Evolutionary conservation across 139 green algal genomes (phyloP).

Genomic region (Auxenochlorella protothecoides): DNA sequence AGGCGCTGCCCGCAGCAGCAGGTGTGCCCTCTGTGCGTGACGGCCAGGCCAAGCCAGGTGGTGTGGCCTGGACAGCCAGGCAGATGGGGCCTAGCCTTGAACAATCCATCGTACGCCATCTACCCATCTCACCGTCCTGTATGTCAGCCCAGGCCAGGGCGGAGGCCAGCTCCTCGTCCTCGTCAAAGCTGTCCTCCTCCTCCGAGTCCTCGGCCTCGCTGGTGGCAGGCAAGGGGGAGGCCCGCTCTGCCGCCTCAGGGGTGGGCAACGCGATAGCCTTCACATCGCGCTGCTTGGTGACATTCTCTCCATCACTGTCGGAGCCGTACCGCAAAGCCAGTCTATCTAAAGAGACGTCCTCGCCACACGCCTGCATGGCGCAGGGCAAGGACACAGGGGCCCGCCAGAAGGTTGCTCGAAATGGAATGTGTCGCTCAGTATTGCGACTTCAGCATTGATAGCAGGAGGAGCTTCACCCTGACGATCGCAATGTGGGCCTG

Average conservation of each 20-base stretch:
- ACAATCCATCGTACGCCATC: no score
- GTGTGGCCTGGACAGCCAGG: background rate
- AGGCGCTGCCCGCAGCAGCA: no score
- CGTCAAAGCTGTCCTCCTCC: conserved; percentile 28
- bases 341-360: conserved; percentile 4
- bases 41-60: background rate
- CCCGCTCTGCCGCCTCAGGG: background rate
- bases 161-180: conserved; percentile 42
- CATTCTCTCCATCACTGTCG: conserved; percentile 11
- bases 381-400: no score
- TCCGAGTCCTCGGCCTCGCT: conserved; percentile 17
- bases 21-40: no score
- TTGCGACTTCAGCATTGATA: no score
- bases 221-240: background rate
- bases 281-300: background rate
- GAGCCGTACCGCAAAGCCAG: conserved; percentile 8
- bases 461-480: no score
- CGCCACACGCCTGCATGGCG: no score
- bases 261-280: background rate
- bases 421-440: no score
- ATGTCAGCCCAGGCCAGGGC: conserved; percentile 66
- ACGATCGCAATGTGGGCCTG: no score
- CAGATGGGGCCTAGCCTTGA: background rate
- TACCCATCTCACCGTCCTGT: conserved; percentile 36
- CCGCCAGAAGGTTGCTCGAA: no score